Evolutionary conservation across 371 early-diverging fungal species (phyloP).

Genomic region (Choanephora cucurbitarum): DNA sequence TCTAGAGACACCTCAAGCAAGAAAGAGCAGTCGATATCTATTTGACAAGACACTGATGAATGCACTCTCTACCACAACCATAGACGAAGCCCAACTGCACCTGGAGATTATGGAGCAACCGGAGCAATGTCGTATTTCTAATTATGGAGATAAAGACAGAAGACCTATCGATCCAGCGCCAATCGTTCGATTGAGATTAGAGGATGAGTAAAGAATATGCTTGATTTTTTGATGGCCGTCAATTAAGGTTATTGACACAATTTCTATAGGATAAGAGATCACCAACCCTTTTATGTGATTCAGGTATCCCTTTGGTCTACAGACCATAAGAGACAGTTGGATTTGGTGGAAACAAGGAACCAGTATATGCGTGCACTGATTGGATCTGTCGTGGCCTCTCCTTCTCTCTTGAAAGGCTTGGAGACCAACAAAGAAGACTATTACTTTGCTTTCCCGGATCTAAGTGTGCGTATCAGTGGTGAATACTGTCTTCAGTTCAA

Average conservation of each 20-base stretch:
- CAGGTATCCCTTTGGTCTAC: slow-evolving; percentile 30
- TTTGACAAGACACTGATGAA: not conserved
- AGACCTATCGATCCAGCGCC: slow-evolving; percentile 78
- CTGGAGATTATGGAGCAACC: slow-evolving; percentile 64
- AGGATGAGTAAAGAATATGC: slow-evolving; percentile 1
- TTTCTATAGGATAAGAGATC: not conserved
- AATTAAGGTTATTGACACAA: too few species aligned
- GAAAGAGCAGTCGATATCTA: slow-evolving; percentile 3
- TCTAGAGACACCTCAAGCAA: not conserved
- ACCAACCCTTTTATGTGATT: slow-evolving; percentile 25
- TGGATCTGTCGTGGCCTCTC: slow-evolving; percentile 59
- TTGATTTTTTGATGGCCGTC: not conserved
- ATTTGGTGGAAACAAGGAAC: slow-evolving; percentile 9
- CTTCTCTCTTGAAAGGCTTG: slow-evolving; percentile 46
- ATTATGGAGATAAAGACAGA: slow-evolving; percentile 71
- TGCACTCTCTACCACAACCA: not conserved
- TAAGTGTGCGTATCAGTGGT: slow-evolving; percentile 49
- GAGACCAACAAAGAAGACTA: slow-evolving; percentile 46
- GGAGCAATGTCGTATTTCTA: slow-evolving; percentile 68
- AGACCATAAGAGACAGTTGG: slow-evolving; percentile 22
- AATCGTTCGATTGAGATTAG: slow-evolving; percentile 27
- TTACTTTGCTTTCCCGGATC: slow-evolving; percentile 57
- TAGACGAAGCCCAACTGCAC: not conserved
- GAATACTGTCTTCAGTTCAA: slow-evolving; percentile 46
- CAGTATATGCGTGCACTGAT: slow-evolving; percentile 41